Percentiles rank a stretch among this genome's conserved stretches.
Evolutionary conservation across 495 filamentous ascomycete species (phyloP).

Genomic region (Massariosphaeria phaeospora): DNA sequence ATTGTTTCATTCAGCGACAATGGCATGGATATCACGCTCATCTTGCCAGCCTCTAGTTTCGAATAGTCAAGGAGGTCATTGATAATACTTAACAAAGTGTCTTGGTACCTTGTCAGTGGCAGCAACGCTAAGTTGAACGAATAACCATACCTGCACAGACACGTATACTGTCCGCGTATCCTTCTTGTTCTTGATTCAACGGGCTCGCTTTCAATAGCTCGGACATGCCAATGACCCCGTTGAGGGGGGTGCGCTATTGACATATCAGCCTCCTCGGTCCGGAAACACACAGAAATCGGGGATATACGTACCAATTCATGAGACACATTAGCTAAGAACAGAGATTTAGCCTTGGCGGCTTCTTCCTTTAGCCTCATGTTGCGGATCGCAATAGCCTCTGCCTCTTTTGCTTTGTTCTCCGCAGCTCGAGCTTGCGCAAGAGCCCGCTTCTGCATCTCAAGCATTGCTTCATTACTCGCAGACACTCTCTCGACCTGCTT

Average conservation of each 20-base stretch:
- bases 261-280: too few relatives aligned
- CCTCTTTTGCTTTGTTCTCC: conserved; percentile 75
- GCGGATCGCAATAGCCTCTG: conserved; percentile 76
- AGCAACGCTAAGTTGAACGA: too few relatives aligned
- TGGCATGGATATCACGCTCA: conserved; percentile 84
- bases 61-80: conserved; percentile 94
- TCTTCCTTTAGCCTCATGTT: conserved; percentile 88
- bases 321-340: conserved; percentile 89
- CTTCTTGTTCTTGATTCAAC: conserved; percentile 74
- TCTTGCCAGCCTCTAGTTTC: conserved; percentile 90
- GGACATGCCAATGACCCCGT: conserved; percentile 85
- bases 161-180: conserved; percentile 87
- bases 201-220: conserved; percentile 75
- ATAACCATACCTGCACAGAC: conserved; percentile 88
- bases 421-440: conserved; percentile 73
- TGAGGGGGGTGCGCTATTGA: conserved; percentile 78
- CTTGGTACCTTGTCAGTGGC: too few relatives aligned
- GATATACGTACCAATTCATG: too few relatives aligned
- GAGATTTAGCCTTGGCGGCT: conserved; percentile 82
- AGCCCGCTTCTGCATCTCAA: conserved; percentile 76
- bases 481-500: conserved; percentile 51
- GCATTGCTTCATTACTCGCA: conserved; percentile 75
- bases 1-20: conserved; percentile 83
- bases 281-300: too few relatives aligned
- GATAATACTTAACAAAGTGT: conserved; percentile 86